Evolutionary conservation across 2,329 filamentous ascomycete genomes (phyloP).

Genomic region (Cladosporium sp.): DNA sequence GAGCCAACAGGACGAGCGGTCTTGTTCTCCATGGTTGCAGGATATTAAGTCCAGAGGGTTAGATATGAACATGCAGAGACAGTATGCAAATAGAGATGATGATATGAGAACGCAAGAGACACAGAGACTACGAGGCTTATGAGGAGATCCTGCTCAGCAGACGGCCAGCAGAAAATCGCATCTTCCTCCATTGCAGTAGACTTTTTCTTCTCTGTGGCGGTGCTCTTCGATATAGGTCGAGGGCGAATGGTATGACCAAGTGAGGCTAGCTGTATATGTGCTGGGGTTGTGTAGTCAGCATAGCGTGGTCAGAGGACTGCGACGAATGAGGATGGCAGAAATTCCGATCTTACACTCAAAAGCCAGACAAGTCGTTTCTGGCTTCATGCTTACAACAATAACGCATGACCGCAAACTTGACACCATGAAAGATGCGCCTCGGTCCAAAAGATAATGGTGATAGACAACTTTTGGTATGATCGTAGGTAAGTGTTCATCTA

Average conservation of each 20-base stretch:
- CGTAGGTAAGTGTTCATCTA: slow-evolving; percentile 17
- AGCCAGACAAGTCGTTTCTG: neutral
- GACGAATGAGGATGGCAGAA: neutral
- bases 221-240: neutral
- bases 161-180: neutral
- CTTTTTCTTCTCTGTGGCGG: neutral
- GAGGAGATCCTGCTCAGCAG: neutral
- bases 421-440: neutral
- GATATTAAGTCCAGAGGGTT: neutral
- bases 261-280: neutral
- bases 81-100: neutral
- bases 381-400: neutral
- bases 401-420: neutral
- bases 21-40: neutral
- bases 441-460: neutral
- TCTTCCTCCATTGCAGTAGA: neutral
- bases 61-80: neutral
- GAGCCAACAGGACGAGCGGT: neutral
- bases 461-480: slow-evolving; percentile 13
- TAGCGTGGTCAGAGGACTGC: neutral
- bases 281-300: slow-evolving; percentile 1
- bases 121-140: neutral
- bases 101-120: neutral
- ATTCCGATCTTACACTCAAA: neutral
- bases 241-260: neutral